These are phyloP conservation scores for Bruguiera hainesii DNA, from an alignment of 441 rosid genomes.

Conservation along the genomic window DNA sequence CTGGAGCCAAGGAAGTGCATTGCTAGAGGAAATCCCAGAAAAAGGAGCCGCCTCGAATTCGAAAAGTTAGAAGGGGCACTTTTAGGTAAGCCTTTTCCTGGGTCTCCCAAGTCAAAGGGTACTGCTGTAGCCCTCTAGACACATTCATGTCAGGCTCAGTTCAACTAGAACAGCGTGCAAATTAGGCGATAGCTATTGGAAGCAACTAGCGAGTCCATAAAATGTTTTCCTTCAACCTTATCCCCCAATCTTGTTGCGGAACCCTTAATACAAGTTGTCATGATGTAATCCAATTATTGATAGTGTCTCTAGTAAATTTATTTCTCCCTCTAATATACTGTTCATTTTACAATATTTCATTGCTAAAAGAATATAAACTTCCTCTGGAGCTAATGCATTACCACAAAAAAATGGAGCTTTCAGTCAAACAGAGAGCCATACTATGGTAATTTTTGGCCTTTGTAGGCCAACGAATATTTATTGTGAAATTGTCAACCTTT, in stretches of 20 bases:
- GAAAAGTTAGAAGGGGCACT: conserved; percentile 39
- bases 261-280: not conserved
- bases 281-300: not conserved
- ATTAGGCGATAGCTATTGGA: conserved; percentile 7
- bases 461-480: no score
- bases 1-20: conserved; percentile 36
- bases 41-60: conserved; percentile 32
- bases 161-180: conserved; percentile 16
- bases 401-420: no score
- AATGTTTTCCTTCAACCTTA: no score
- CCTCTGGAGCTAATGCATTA: no score
- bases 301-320: not conserved
- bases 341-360: no score
- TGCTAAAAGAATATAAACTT: no score
- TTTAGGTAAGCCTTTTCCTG: conserved; percentile 38
- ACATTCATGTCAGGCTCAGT: conserved; percentile 6
- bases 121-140: conserved; percentile 29
- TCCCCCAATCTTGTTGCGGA: not conserved
- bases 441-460: no score
- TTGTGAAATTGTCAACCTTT: no score
- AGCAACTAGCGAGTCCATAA: conserved; percentile 1
- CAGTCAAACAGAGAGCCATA: no score
- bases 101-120: conserved; percentile 22
- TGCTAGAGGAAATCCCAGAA: conserved; percentile 27
- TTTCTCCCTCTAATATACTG: not conserved